Percentiles rank a stretch among this genome's conserved stretches.
Evolutionary conservation across 768 basidiomycete genomes (phyloP).

Genomic region (Lactarius vividus): DNA sequence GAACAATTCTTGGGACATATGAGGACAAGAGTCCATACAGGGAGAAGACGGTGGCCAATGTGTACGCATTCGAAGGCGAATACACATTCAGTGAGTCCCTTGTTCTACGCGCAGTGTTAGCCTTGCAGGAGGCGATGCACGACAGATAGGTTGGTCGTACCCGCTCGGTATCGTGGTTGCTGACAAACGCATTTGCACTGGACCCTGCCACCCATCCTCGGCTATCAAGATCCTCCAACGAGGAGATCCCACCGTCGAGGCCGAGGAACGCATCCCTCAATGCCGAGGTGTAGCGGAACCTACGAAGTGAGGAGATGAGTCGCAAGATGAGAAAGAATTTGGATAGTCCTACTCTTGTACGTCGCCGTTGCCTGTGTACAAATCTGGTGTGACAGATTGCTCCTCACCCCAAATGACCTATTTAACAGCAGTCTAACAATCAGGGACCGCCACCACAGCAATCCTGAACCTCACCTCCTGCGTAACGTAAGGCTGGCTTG

Average conservation of each 20-base stretch:
- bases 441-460: neutral
- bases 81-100: constrained; percentile 53
- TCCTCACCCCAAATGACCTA: constrained; percentile 43
- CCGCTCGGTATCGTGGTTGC: constrained; percentile 70
- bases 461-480: constrained; percentile 46
- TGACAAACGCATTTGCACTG: constrained; percentile 61
- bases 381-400: constrained; percentile 51
- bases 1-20: neutral
- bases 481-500: constrained; percentile 50
- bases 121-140: neutral
- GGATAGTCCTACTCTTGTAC: constrained; percentile 53
- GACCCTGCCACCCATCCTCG: constrained; percentile 55
- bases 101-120: constrained; percentile 38
- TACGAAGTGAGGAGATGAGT: constrained; percentile 8
- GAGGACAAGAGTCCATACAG: constrained; percentile 35
- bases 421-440: neutral
- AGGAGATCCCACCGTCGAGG: constrained; percentile 40
- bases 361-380: constrained; percentile 58
- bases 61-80: constrained; percentile 64
- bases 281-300: constrained; percentile 58
- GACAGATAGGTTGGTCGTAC: constrained; percentile 29
- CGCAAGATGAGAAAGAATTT: neutral
- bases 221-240: constrained; percentile 50
- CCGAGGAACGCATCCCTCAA: constrained; percentile 49
- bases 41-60: constrained; percentile 58